A percentile compares a stretch with the other conserved stretches of the same genome.
These are phyloP conservation scores for Naganishia sp. DNA, from an alignment of 1,284 basidiomycete species.

Conservation along the genomic window DNA sequence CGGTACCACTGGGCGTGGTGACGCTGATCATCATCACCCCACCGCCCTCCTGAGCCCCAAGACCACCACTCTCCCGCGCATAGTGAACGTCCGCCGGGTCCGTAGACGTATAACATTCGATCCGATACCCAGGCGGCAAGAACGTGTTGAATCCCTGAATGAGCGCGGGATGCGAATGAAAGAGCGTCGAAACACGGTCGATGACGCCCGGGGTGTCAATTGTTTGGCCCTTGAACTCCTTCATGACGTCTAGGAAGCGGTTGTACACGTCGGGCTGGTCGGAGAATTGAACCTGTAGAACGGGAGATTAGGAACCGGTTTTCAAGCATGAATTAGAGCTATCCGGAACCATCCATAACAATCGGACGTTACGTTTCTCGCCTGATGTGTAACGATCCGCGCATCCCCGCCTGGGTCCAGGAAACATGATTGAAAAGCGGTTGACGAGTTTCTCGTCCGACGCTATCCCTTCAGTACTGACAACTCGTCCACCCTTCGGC, in stretches of 20 bases:
- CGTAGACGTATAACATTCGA: slow-evolving; percentile 73
- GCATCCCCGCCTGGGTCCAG: no score
- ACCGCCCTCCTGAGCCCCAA: slow-evolving; percentile 47
- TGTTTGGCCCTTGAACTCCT: slow-evolving; percentile 92
- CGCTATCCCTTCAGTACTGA: no score
- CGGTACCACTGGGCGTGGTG: slow-evolving; percentile 86
- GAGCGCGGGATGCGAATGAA: slow-evolving; percentile 87
- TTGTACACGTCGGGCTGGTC: slow-evolving; percentile 96
- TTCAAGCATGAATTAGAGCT: no score
- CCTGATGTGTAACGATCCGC: no score
- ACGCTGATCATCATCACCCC: slow-evolving; percentile 86
- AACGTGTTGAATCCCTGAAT: slow-evolving; percentile 99
- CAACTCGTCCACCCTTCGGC: no score
- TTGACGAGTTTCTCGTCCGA: no score
- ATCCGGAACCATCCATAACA: no score
- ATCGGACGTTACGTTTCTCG: no score
- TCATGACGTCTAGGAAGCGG: slow-evolving; percentile 98
- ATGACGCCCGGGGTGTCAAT: slow-evolving; percentile 99
- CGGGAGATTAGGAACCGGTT: no score
- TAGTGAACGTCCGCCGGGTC: slow-evolving; percentile 56
- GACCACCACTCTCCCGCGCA: slow-evolving; percentile 3
- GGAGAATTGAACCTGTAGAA: slow-evolving; percentile 68
- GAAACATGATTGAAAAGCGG: no score
- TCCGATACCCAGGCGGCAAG: slow-evolving; percentile 92
- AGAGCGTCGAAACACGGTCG: slow-evolving; percentile 90